phyloP scores from a whole-genome alignment of 345 rosid genomes.

The Bruguiera sexangula region DNA sequence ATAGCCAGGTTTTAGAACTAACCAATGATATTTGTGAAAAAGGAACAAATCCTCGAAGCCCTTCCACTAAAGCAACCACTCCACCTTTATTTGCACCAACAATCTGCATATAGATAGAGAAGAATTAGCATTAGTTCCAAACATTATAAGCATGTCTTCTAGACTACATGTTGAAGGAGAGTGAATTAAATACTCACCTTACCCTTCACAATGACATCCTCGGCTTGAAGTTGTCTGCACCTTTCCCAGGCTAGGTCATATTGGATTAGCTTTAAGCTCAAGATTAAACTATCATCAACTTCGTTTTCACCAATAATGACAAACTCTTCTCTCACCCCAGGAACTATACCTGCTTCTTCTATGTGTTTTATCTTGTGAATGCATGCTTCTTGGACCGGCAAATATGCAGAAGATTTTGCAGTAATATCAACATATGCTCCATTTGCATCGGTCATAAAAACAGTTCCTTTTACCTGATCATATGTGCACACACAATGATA shows the following conservation, averaged over 20 bases:
- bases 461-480: constrained; percentile 79
- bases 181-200: constrained; percentile 42
- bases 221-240: constrained; percentile 95
- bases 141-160: too few species aligned
- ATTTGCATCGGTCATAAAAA: constrained; percentile 57
- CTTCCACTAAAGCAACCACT: constrained; percentile 77
- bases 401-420: constrained; percentile 79
- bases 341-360: constrained; percentile 83
- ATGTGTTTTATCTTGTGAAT: constrained; percentile 67
- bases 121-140: too few species aligned
- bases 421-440: constrained; percentile 87
- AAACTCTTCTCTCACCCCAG: constrained; percentile 80
- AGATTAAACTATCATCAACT: constrained; percentile 72
- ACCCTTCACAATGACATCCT: constrained; percentile 87
- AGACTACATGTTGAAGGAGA: too few species aligned
- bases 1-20: constrained; percentile 9
- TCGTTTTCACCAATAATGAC: constrained; percentile 76
- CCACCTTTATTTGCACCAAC: constrained; percentile 92
- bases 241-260: constrained; percentile 93
- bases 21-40: constrained; percentile 91
- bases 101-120: constrained; percentile 41
- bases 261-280: constrained; percentile 73
- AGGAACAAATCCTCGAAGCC: constrained; percentile 89
- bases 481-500: not conserved
- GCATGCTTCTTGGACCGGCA: constrained; percentile 78